Percentiles rank a stretch among this genome's conserved stretches.
Evolutionary conservation across 2,329 filamentous ascomycete species (phyloP).

Genomic region (Trichoderma atroviride): DNA sequence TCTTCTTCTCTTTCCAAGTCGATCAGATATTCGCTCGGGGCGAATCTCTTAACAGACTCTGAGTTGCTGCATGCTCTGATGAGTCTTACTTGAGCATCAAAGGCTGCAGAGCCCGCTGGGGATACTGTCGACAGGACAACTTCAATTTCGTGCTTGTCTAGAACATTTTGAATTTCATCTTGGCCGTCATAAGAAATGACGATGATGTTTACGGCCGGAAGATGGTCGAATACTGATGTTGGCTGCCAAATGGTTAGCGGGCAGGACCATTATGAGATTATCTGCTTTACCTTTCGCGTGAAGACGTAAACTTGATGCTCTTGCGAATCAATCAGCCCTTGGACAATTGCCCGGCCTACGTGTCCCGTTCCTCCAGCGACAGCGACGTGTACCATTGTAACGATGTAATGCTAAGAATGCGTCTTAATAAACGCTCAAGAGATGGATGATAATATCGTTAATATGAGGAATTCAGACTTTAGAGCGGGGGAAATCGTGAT

Average conservation of each 20-base stretch:
- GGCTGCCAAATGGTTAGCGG: not conserved
- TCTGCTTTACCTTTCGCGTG: not conserved
- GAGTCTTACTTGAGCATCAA: not conserved
- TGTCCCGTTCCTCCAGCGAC: slow-evolving; percentile 50
- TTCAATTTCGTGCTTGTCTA: slow-evolving; percentile 44
- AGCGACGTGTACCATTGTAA: slow-evolving; percentile 37
- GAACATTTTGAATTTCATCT: slow-evolving; percentile 29
- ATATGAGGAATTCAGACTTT: not conserved
- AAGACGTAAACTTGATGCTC: slow-evolving; percentile 42
- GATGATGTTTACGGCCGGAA: slow-evolving; percentile 10
- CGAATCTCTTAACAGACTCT: not conserved
- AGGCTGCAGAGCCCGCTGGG: slow-evolving; percentile 33
- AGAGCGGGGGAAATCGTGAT: not conserved
- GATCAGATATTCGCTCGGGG: not conserved
- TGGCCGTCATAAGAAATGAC: slow-evolving; percentile 36
- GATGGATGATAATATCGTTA: not conserved
- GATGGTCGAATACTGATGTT: not conserved
- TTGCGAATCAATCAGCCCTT: slow-evolving; percentile 40
- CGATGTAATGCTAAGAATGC: not conserved
- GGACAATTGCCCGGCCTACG: slow-evolving; percentile 49
- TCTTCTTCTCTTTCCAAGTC: not conserved
- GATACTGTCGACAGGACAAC: slow-evolving; percentile 49
- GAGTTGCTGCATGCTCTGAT: not conserved
- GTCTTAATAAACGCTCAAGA: not conserved
- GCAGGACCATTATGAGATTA: slow-evolving; percentile 28